Percentiles rank a stretch among this genome's conserved stretches.
These are phyloP conservation scores for Cercospora zeae-maydis DNA, from an alignment of 2,329 filamentous ascomycete species.

Conservation along the genomic window DNA sequence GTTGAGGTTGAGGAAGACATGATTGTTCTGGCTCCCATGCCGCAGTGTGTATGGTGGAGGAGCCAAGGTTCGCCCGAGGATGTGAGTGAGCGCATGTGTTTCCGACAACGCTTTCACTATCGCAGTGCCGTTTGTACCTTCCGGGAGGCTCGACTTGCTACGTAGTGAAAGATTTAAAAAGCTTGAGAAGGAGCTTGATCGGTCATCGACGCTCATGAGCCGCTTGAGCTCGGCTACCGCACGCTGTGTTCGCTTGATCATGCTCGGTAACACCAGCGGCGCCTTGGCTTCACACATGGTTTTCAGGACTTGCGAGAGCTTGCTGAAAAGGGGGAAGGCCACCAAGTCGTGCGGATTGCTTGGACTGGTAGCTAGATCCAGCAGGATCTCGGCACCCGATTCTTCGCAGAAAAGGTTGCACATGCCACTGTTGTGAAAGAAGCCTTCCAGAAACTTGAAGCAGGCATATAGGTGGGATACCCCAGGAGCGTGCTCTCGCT, in stretches of 20 bases:
- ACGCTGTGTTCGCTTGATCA: conserved; percentile 69
- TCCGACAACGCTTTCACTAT: conserved; percentile 75
- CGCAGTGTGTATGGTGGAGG: conserved; percentile 30
- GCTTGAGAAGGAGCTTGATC: conserved; percentile 22
- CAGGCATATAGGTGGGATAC: conserved; percentile 66
- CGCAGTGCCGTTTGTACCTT: conserved; percentile 61
- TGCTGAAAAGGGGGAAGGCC: conserved; percentile 63
- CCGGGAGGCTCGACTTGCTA: conserved; percentile 31
- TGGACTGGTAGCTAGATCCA: conserved; percentile 79
- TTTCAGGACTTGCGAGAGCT: conserved; percentile 70
- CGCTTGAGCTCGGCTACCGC: conserved; percentile 66
- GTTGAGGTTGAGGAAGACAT: conserved; percentile 72
- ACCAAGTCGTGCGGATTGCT: conserved; percentile 73
- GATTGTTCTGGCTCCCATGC: conserved; percentile 55
- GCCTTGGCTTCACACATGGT: conserved; percentile 77
- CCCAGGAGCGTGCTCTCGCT: conserved; percentile 25
- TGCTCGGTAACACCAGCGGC: conserved; percentile 73
- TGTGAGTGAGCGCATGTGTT: conserved; percentile 70
- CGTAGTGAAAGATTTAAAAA: conserved; percentile 21
- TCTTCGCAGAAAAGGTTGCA: conserved; percentile 71
- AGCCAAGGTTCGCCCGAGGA: conserved; percentile 51
- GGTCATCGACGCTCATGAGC: conserved; percentile 49
- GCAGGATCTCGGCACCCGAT: conserved; percentile 75
- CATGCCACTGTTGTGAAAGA: conserved; percentile 70
- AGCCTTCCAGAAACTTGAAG: conserved; percentile 71